Evolutionary conservation across 2,329 filamentous ascomycete species (phyloP).

Genomic region (Allantophomopsis cytisporea): DNA sequence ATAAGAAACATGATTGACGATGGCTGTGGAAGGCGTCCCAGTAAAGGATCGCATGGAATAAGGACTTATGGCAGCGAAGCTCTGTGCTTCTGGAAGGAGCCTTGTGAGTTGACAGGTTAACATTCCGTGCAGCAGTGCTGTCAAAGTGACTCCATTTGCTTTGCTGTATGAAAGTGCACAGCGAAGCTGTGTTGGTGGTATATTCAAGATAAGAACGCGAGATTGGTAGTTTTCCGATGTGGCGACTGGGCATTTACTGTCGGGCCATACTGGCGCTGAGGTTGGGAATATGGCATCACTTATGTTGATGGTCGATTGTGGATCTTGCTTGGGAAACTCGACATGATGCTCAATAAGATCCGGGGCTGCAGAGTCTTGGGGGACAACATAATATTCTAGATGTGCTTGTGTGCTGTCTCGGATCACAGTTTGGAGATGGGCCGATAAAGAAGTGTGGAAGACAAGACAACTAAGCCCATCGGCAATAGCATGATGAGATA

Average conservation of each 20-base stretch:
- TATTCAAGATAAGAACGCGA: constrained; percentile 1
- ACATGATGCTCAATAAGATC: constrained; percentile 3
- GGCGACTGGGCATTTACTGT: not conserved
- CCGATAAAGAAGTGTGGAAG: constrained; percentile 8
- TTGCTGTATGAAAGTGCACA: constrained; percentile 3
- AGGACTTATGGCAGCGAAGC: constrained; percentile 5
- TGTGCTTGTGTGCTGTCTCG: not conserved
- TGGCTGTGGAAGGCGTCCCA: constrained; percentile 4
- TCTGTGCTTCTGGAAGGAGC: not conserved
- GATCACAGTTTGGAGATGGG: constrained; percentile 1
- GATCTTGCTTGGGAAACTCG: not conserved
- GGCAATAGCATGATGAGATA: constrained; percentile 7
- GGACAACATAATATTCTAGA: constrained; percentile 6
- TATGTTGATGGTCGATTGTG: not conserved
- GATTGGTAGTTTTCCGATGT: not conserved
- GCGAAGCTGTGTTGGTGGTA: constrained; percentile 1
- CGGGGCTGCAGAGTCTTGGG: not conserved
- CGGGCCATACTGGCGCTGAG: not conserved
- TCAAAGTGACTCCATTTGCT: constrained; percentile 7
- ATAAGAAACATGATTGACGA: constrained; percentile 10
- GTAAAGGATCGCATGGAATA: constrained; percentile 10
- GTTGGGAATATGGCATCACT: not conserved
- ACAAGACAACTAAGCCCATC: constrained; percentile 8
- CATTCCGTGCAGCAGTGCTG: constrained; percentile 10
- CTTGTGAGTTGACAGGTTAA: constrained; percentile 7